These are phyloP conservation scores for Rhizomucor miehei DNA, from an alignment of 371 early-diverging fungal species.

Conservation along the genomic window DNA sequence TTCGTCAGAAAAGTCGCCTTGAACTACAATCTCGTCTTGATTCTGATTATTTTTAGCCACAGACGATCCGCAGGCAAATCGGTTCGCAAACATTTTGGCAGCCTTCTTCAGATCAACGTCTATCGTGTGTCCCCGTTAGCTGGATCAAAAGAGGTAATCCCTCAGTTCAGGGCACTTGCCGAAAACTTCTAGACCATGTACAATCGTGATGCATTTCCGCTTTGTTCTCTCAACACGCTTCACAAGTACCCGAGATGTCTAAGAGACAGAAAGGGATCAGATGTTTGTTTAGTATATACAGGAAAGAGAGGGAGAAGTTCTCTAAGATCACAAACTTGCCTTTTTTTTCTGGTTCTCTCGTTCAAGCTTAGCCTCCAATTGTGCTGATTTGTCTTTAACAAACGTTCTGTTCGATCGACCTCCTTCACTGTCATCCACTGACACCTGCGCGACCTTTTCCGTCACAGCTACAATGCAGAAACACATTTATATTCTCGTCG, in stretches of 20 bases:
- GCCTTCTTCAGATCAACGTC: slow-evolving; percentile 93
- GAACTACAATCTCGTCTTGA: slow-evolving; percentile 90
- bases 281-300: too few relatives aligned
- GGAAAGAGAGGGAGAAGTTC: background rate
- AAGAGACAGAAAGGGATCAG: background rate
- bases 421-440: slow-evolving; percentile 25
- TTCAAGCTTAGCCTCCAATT: slow-evolving; percentile 70
- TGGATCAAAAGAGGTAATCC: background rate
- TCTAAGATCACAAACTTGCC: slow-evolving; percentile 31
- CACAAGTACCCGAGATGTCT: slow-evolving; percentile 64
- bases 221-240: slow-evolving; percentile 87
- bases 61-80: slow-evolving; percentile 90
- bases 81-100: slow-evolving; percentile 89
- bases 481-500: too few relatives aligned
- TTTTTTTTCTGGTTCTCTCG: slow-evolving; percentile 73
- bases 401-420: slow-evolving; percentile 45
- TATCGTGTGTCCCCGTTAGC: slow-evolving; percentile 19
- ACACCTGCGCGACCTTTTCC: slow-evolving; percentile 36
- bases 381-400: slow-evolving; percentile 54
- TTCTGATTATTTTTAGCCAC: slow-evolving; percentile 91
- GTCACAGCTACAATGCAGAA: too few relatives aligned
- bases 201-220: slow-evolving; percentile 81
- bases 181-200: slow-evolving; percentile 80
- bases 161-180: slow-evolving; percentile 32
- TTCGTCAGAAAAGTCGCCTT: slow-evolving; percentile 88